These are phyloP conservation scores for Elsinoe australis DNA, from an alignment of 2,329 filamentous ascomycete genomes.

Conservation along the genomic window DNA sequence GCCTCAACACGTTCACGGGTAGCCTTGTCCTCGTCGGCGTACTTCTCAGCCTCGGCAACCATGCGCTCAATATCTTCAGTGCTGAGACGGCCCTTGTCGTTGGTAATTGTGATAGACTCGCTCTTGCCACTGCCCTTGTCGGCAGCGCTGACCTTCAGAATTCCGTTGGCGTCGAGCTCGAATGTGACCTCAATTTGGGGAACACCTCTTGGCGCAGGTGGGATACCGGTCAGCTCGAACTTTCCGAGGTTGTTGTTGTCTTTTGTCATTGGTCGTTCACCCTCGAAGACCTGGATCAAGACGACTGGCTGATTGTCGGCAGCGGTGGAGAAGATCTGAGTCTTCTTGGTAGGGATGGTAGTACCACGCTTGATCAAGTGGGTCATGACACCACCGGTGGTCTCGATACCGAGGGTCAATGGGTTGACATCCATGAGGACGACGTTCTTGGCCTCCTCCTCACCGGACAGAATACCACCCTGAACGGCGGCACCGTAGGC, in stretches of 20 bases:
- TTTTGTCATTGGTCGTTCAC: conserved; percentile 88
- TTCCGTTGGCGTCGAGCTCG: conserved; percentile 96
- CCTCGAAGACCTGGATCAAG: conserved; percentile 91
- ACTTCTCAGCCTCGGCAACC: conserved; percentile 97
- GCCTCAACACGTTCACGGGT: conserved; percentile 95
- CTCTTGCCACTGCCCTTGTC: conserved; percentile 98
- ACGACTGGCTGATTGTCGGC: conserved; percentile 95
- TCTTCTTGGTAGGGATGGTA: conserved; percentile 90
- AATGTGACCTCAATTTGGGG: conserved; percentile 98
- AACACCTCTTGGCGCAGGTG: conserved; percentile 87
- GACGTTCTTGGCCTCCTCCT: conserved; percentile 66
- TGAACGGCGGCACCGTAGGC: conserved; percentile 96
- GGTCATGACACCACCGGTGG: conserved; percentile 95
- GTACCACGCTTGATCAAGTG: conserved; percentile 94
- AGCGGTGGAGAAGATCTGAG: conserved; percentile 94
- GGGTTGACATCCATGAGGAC: conserved; percentile 98
- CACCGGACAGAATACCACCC: conserved; percentile 87
- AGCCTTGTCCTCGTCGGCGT: conserved; percentile 98
- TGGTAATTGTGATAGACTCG: conserved; percentile 97
- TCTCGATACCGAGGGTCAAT: conserved; percentile 93
- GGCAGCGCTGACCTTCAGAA: conserved; percentile 88
- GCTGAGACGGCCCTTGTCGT: conserved; percentile 96
- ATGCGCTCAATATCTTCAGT: conserved; percentile 98
- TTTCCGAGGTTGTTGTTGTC: conserved; percentile 97
- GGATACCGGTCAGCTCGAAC: conserved; percentile 95